A percentile compares a stretch with the other conserved stretches of the same genome.
Conservation (phyloP, 768 basidiomycete genomes). For the Boletus eberwhitei region DNA sequence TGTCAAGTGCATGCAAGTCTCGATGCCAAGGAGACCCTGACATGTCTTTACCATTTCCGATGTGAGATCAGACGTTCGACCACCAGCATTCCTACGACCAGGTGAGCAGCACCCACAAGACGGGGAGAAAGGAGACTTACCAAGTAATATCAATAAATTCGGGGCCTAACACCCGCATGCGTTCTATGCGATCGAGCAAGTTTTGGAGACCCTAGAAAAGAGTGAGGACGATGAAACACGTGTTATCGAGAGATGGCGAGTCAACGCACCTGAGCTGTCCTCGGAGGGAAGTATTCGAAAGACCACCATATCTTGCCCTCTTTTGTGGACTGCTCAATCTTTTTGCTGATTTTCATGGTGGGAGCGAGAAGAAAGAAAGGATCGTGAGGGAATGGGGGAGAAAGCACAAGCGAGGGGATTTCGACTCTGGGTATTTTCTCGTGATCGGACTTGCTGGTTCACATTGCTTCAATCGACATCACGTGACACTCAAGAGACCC, state of each 20-base stretch:
- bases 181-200: constrained; percentile 95
- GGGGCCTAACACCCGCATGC: constrained; percentile 92
- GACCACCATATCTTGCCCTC: constrained; percentile 96
- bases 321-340: constrained; percentile 80
- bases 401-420: background rate
- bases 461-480: constrained; percentile 4
- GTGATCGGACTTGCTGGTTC: constrained; percentile 7
- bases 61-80: constrained; percentile 91
- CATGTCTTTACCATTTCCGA: constrained; percentile 93
- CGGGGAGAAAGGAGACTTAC: constrained; percentile 35
- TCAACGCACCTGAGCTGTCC: constrained; percentile 79
- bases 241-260: background rate
- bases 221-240: background rate
- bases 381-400: constrained; percentile 14
- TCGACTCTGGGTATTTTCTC: constrained; percentile 25
- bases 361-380: constrained; percentile 19
- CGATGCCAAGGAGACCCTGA: constrained; percentile 87
- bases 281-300: constrained; percentile 97
- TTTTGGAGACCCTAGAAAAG: constrained; percentile 63
- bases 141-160: constrained; percentile 99
- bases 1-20: constrained; percentile 98
- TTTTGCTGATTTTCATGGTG: constrained; percentile 91
- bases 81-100: constrained; percentile 84
- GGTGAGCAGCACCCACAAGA: constrained; percentile 2
- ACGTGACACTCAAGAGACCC: constrained; percentile 17